Percentiles rank a stretch among this genome's conserved stretches.
These are phyloP conservation scores for Extremus antarcticus DNA, from an alignment of 495 filamentous ascomycete species.

Conservation along the genomic window DNA sequence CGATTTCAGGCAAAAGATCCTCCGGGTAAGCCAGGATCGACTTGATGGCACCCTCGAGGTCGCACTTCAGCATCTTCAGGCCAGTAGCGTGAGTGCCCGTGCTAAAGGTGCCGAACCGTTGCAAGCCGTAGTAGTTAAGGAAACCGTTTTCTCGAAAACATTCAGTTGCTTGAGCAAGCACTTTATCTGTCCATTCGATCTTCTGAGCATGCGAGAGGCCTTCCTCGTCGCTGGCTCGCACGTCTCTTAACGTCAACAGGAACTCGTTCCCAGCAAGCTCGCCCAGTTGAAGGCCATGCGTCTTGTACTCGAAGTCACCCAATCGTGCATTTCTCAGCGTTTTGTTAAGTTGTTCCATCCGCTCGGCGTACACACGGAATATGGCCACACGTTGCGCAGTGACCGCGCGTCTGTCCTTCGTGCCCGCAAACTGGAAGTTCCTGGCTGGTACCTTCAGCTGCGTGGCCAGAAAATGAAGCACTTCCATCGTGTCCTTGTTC, in stretches of 20 bases:
- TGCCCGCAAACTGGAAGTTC: slow-evolving; percentile 76
- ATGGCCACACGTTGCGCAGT: slow-evolving; percentile 78
- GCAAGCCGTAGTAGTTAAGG: slow-evolving; percentile 92
- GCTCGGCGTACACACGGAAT: slow-evolving; percentile 49
- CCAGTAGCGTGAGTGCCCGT: slow-evolving; percentile 75
- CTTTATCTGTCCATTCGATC: slow-evolving; percentile 33
- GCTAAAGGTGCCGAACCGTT: slow-evolving; percentile 80
- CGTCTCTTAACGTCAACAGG: slow-evolving; percentile 76
- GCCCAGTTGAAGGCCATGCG: slow-evolving; percentile 63
- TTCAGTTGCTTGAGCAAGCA: slow-evolving; percentile 46
- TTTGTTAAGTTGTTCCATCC: slow-evolving; percentile 51
- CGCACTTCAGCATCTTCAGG: slow-evolving; percentile 65
- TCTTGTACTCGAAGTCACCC: slow-evolving; percentile 67
- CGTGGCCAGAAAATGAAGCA: slow-evolving; percentile 58
- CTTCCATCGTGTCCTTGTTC: slow-evolving; percentile 97
- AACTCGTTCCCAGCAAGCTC: slow-evolving; percentile 86
- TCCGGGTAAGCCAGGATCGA: slow-evolving; percentile 57
- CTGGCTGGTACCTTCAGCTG: slow-evolving; percentile 56
- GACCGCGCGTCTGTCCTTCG: slow-evolving; percentile 83
- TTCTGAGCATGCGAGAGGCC: slow-evolving; percentile 31
- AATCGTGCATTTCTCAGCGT: slow-evolving; percentile 52
- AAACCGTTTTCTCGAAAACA: slow-evolving; percentile 58
- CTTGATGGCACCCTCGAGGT: slow-evolving; percentile 68
- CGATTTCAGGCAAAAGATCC: slow-evolving; percentile 35
- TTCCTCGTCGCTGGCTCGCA: slow-evolving; percentile 47